Conservation (phyloP, 2,329 filamentous ascomycete species). For the Fusarium subtropicale region DNA sequence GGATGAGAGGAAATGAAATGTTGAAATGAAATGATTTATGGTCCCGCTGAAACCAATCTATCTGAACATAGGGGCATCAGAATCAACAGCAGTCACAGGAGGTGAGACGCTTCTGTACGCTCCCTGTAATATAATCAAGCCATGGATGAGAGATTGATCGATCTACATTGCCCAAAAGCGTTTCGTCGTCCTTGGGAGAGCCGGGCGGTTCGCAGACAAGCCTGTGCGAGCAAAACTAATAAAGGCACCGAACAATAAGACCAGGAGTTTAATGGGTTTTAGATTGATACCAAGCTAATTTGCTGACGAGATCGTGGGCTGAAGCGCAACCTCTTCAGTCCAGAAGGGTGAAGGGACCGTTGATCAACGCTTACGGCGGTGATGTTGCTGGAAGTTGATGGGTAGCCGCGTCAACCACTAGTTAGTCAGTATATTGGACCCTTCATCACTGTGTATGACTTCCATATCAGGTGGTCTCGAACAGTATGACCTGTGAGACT, state of each 20-base stretch:
- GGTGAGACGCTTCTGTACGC: conserved; percentile 1
- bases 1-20: conserved; percentile 34
- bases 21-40: conserved; percentile 3
- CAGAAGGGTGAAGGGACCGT: conserved; percentile 5
- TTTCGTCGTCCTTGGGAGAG: conserved; percentile 14
- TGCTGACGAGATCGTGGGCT: not conserved
- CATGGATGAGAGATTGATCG: conserved; percentile 18
- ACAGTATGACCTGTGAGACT: conserved; percentile 1
- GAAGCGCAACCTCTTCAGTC: conserved; percentile 6
- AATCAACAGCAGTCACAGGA: conserved; percentile 11
- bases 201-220: conserved; percentile 25
- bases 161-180: conserved; percentile 11
- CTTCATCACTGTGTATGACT: not conserved
- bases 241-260: conserved; percentile 2
- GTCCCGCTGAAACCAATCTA: conserved; percentile 20
- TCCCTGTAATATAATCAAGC: conserved; percentile 26
- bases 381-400: conserved; percentile 22
- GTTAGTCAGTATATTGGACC: not conserved
- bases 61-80: conserved; percentile 26
- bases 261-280: conserved; percentile 20
- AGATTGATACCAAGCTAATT: conserved; percentile 5
- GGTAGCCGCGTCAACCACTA: conserved; percentile 38
- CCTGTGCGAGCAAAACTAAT: conserved; percentile 32
- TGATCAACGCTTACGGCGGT: conserved; percentile 37
- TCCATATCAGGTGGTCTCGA: not conserved